Evolutionary conservation across 139 green algal genomes (phyloP).

Genomic region (Chlamydomonas eustigma): DNA sequence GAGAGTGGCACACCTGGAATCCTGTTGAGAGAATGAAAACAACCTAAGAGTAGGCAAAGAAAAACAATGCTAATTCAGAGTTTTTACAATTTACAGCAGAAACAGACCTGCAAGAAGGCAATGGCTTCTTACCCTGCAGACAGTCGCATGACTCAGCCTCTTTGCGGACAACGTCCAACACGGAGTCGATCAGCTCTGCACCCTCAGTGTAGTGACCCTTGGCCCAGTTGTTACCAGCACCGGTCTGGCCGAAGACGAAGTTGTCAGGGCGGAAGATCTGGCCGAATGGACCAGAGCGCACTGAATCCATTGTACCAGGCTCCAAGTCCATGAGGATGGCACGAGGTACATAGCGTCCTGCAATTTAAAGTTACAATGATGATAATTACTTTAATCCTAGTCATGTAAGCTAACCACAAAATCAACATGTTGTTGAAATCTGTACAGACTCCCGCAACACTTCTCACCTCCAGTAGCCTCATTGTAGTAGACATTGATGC

Average conservation of each 20-base stretch:
- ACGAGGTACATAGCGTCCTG: slow-evolving; percentile 86
- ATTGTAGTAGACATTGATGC: slow-evolving; percentile 96
- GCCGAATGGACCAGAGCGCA: slow-evolving; percentile 85
- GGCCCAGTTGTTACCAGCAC: slow-evolving; percentile 99
- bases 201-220: slow-evolving; percentile 99
- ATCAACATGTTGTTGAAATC: no score
- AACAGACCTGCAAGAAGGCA: neutral
- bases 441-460: no score
- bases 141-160: slow-evolving; percentile 96
- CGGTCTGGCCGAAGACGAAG: slow-evolving; percentile 88
- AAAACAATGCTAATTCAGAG: neutral
- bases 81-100: neutral
- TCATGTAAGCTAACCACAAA: no score
- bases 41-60: neutral
- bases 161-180: slow-evolving; percentile 97
- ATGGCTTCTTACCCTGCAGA: slow-evolving; percentile 75
- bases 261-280: slow-evolving; percentile 90
- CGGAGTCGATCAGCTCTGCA: slow-evolving; percentile 95
- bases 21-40: neutral
- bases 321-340: slow-evolving; percentile 94
- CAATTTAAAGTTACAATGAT: slow-evolving; percentile 5
- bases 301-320: slow-evolving; percentile 84
- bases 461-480: slow-evolving; percentile 44
- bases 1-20: slow-evolving; percentile 95
- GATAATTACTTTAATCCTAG: no score